Base-by-base conservation (phyloP, 1,284 basidiomycete genomes). In the Cryptococcus wingfieldii region DNA sequence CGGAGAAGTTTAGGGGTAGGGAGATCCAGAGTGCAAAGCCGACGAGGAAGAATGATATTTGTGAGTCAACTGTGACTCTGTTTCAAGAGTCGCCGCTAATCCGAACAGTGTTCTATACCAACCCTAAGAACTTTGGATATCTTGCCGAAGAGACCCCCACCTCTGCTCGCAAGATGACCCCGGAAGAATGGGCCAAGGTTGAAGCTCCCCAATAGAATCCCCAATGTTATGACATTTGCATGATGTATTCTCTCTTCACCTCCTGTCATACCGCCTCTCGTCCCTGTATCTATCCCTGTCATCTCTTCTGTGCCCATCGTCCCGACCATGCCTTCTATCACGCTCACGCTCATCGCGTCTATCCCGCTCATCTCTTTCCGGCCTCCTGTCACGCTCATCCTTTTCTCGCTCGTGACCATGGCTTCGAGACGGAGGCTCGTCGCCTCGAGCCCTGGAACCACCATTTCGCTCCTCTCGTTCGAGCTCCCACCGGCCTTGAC, bases 31-130 rank as follows among this genome's bases (percentile, higher is more conserved):
- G 83, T 58, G 90, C 91, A 19, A 84, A 85, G 19, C 91, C 91
- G 1, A 89, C 87, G n/a, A 84, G 86, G 62, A 84, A 88, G 63
- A 83, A 84, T 56, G 90, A 94, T 71, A 93, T 94, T 56, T 74
- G 90, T 93, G 71, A 72, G 88, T 78, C 4, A 8, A 41, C 47
- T 23, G 8, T 44, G 14, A 37, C 18, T 38, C 16, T 23, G 16
- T 13, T 16, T n/a, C 28, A 60, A 62, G 27, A 13, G 12, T 18
- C 42, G 25, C 25, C 55, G 18, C 58, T 71, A 38, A 60, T 34
- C 50, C 60, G 5, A 41, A 51, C 14, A 70, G 72, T 76, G 56
- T 79, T 72, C 66, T 79, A 79, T 68, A 71, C 76, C 41, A 68
- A 77, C 66, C 67, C 73, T n/a, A 66, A 63, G 19, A 75, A 77